A percentile compares a stretch with the other conserved stretches of the same genome.
Evolutionary conservation across 257 asterid genomes (phyloP).

Genomic region (Craterostigma plantagineum): DNA sequence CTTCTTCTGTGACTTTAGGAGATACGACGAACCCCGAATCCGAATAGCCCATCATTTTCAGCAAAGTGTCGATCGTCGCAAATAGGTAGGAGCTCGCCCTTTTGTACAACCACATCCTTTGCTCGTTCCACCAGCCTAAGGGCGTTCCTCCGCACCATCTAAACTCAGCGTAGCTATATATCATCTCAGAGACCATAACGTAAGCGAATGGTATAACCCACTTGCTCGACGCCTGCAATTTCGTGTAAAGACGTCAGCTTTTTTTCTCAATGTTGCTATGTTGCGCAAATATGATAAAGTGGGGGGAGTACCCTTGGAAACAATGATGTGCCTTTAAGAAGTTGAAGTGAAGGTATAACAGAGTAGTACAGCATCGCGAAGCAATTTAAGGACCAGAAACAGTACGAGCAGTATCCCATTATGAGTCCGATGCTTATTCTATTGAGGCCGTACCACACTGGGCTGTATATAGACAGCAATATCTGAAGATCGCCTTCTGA

Average conservation of each 20-base stretch:
- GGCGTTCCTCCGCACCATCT: conserved; percentile 36
- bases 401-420: conserved; percentile 39
- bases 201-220: conserved; percentile 55
- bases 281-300: too few species aligned
- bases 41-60: conserved; percentile 28
- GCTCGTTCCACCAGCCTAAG: conserved; percentile 74
- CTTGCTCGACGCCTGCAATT: conserved; percentile 29
- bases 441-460: conserved; percentile 39
- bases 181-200: conserved; percentile 18
- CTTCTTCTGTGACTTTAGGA: conserved; percentile 40
- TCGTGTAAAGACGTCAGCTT: too few species aligned
- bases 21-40: conserved; percentile 34
- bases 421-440: conserved; percentile 28
- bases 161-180: conserved; percentile 27
- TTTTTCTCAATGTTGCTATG: too few species aligned
- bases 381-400: conserved; percentile 58
- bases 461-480: conserved; percentile 41
- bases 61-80: conserved; percentile 28
- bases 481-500: conserved; percentile 71
- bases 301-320: conserved; percentile 67
- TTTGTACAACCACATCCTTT: conserved; percentile 73
- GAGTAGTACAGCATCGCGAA: conserved; percentile 53
- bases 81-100: conserved; percentile 48
- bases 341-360: conserved; percentile 40
- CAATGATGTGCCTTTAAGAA: conserved; percentile 44